phyloP scores from a whole-genome alignment of 2,329 filamentous ascomycete species.

The Fusarium cicatricum region DNA sequence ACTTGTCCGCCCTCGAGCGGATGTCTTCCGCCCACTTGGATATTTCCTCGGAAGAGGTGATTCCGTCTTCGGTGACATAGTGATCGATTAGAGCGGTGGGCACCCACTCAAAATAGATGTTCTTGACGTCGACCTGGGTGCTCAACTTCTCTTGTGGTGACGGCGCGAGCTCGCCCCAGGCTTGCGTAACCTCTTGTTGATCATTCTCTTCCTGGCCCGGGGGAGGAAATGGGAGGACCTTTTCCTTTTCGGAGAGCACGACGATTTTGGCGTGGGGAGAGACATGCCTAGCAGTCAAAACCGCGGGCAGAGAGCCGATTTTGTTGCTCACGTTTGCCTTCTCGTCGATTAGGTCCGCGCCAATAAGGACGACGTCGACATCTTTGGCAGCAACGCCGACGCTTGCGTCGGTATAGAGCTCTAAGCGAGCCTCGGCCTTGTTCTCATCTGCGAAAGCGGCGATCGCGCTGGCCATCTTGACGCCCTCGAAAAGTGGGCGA shows the following conservation, averaged over 20 bases:
- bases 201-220: slow-evolving; percentile 59
- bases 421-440: slow-evolving; percentile 47
- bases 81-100: slow-evolving; percentile 58
- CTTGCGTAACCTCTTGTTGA: slow-evolving; percentile 56
- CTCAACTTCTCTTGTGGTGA: neutral
- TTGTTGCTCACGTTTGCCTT: slow-evolving; percentile 72
- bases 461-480: slow-evolving; percentile 59
- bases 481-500: slow-evolving; percentile 71
- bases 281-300: slow-evolving; percentile 61
- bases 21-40: slow-evolving; percentile 49
- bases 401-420: slow-evolving; percentile 67
- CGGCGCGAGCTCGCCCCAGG: slow-evolving; percentile 51
- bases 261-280: slow-evolving; percentile 58
- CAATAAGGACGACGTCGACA: slow-evolving; percentile 68
- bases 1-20: slow-evolving; percentile 47
- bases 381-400: slow-evolving; percentile 60
- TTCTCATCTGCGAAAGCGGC: slow-evolving; percentile 51
- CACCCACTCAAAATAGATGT: slow-evolving; percentile 70
- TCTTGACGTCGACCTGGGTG: slow-evolving; percentile 49
- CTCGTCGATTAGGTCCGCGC: slow-evolving; percentile 68
- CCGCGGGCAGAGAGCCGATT: slow-evolving; percentile 67
- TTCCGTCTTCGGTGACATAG: slow-evolving; percentile 64
- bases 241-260: slow-evolving; percentile 67
- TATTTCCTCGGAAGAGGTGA: slow-evolving; percentile 52
- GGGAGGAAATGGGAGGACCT: slow-evolving; percentile 58